Base-by-base conservation (phyloP, 805 yeast species). In the Teunomyces kruisii region DNA sequence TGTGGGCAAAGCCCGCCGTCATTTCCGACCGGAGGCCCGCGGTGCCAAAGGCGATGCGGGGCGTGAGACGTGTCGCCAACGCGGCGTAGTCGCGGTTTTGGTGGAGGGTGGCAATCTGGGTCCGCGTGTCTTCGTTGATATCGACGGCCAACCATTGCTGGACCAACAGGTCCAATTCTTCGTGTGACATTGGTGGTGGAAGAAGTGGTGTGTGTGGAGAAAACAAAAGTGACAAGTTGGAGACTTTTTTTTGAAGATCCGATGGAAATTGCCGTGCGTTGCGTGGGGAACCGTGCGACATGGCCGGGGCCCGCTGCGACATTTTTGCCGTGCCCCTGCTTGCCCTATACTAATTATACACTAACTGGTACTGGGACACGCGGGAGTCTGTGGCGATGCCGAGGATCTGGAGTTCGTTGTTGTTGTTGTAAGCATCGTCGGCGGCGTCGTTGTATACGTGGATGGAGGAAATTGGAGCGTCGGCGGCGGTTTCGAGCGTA, bases 1-100 rank as follows among this genome's bases (percentile, higher is more conserved):
- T 86, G 53, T 90, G 79, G 42, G 81, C 78, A 59, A 87, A 90
- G 0, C 99, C 98, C 0, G 97, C 89, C 49, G 83, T 91, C 97
- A 94, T 90, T 16, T 75, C 69, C 1, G 96, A 80, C 22, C 99
- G 72, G 39, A 94, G 76, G 0, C 97, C 98, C 2, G 98, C 97
- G 0, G 98, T 92, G 0, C 98, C 98, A 64, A 92, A 92, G 9
- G 81, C 69, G 22, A 91, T 84, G 43, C 96, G 66, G n/a, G 57
- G 53, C 36, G 76, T 57, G 26, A 89, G 69, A 41, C 86, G 71
- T 31, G 59, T 58, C 37, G 77, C 79, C 31, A 89, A 68, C 42
- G 70, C 80, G 0, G 57, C 64, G 53, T 67, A 64, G 47, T 80
- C 58, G 2, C 63, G 52, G 0, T 51, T 47, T 1, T 58, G 56